A percentile compares a stretch with the other conserved stretches of the same genome.
Conservation (phyloP, 2,329 filamentous ascomycete genomes). For the Podosphaera xanthii region DNA sequence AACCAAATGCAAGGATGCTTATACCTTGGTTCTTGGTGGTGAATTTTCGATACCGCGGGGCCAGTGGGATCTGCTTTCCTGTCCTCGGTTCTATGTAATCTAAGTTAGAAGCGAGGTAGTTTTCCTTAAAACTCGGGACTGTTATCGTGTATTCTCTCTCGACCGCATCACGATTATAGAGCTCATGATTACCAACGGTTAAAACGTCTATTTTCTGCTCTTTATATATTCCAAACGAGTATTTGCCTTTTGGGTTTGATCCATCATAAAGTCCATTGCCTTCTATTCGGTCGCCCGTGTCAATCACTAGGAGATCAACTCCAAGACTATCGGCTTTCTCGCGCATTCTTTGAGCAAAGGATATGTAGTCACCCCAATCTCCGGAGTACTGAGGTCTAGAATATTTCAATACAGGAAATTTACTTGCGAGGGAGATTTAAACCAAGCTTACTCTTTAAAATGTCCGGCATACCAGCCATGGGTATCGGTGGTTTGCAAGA, state of each 20-base stretch:
- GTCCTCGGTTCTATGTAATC: constrained; percentile 61
- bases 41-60: constrained; percentile 68
- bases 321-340: constrained; percentile 56
- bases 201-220: constrained; percentile 68
- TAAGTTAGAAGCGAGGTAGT: constrained; percentile 77
- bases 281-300: constrained; percentile 84
- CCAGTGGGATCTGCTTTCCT: constrained; percentile 50
- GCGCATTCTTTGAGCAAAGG: constrained; percentile 67
- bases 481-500: constrained; percentile 87
- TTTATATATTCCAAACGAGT: constrained; percentile 68
- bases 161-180: constrained; percentile 63
- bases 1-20: constrained; percentile 71
- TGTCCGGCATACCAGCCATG: constrained; percentile 94
- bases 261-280: constrained; percentile 89
- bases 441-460: constrained; percentile 48
- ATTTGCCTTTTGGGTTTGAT: constrained; percentile 67
- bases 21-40: constrained; percentile 76
- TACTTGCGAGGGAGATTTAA: not conserved
- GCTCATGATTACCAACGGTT: constrained; percentile 80
- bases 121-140: constrained; percentile 58
- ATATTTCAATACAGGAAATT: constrained; percentile 4
- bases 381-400: constrained; percentile 67
- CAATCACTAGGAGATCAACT: constrained; percentile 72
- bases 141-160: constrained; percentile 58
- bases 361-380: constrained; percentile 96